Base-by-base conservation (phyloP, 495 filamentous ascomycete genomes). In the Neurospora intermedia region DNA sequence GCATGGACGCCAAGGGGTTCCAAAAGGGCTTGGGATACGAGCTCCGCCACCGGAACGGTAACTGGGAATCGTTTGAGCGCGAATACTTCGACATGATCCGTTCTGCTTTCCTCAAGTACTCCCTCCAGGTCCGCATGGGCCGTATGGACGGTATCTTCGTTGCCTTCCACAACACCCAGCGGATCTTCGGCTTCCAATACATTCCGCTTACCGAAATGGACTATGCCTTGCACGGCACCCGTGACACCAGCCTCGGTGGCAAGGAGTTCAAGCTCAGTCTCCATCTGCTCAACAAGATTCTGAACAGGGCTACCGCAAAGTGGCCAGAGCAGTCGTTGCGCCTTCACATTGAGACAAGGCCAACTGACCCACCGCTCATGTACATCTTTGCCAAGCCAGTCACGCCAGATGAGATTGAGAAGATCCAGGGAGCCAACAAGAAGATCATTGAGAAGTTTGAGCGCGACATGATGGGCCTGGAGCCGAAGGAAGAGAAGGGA, bases 61-160 rank as follows among this genome's bases (percentile, higher is more conserved):
- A 87, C 43, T 99, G 86, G 83, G 92, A 97, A 79, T 97, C 94
- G 0, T 99, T 89, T 81, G 96, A 99, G 78, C 90, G 95, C 62
- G 96, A 99, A 79, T 97, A 93, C 81, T 96, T 90, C 78, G 96
- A 99, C 78, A 97, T 98, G 95, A 95, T 97, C 72, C 88, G 96
- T 42, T 87, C 93, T 3, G 95, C 95, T 8, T 97, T 99, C 84
- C 84, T 99, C 72, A 98, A 98, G 77, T 99, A 99, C 79, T 97
- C 94, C 6, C 85, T 99, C 35, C 96, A 99, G 80, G 96, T 94
- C 43, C 90, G 96, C 31, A 93, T 98, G 86, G 96, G 96, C 39
- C 90, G 96, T 27, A 99, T 99, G 96, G 94, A 98, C 75, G 96
- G 96, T 70, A 98, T 98, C 69, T 98, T 98, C 76, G 93, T 98